Base-by-base conservation (phyloP, 1,284 basidiomycete genomes). In the Leucoagaricus sp. region DNA sequence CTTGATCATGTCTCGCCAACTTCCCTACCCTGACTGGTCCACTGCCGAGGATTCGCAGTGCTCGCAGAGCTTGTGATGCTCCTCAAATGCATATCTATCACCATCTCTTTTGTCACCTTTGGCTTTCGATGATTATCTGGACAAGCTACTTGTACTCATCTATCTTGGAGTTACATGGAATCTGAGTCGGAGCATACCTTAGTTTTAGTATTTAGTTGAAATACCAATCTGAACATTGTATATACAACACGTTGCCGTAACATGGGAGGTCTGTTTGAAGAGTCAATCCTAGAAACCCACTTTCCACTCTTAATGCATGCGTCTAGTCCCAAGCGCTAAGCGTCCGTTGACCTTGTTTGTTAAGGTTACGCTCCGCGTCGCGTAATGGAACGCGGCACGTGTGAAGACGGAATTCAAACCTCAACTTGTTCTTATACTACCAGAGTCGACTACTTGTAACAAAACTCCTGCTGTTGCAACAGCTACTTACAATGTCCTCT, bases 1-100 rank as follows among this genome's bases (percentile, higher is more conserved):
- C 64, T 73, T 95, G 38, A 82, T 91, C 61, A 75, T 82, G 7
- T 83, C 85, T 2, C 70, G 82, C 46, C 64, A 78, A 36, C 64
- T 85, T 7, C 73, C 75, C 41, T 57, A 69, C 9, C 70, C 69
- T 1, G 61, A 63, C 10, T 71, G 69, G 65, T 50, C 58, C 15
- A 26, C 52, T 6, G 60, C 49, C 33, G 65, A 64, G 17, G 57
- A 65, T 28, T 69, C 68, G 8, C 71, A 70, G 61, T 57, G 55
- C 31, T 57, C 55, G 19, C 55, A 57, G 45, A 51, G 34, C 45
- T 36, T 57, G 26, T 57, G 41, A 50, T 26, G 3, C 15, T 19
- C 10, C 29, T n/a, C 17, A 42, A 36, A 15, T 38, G 25, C 17
- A 36, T 38, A 25, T 6, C 25, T 26, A 46, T 46, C 17, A 12